A percentile compares a stretch with the other conserved stretches of the same genome.
Conservation (phyloP, 176 grass and related monocot species). For the Carex cristatella region DNA sequence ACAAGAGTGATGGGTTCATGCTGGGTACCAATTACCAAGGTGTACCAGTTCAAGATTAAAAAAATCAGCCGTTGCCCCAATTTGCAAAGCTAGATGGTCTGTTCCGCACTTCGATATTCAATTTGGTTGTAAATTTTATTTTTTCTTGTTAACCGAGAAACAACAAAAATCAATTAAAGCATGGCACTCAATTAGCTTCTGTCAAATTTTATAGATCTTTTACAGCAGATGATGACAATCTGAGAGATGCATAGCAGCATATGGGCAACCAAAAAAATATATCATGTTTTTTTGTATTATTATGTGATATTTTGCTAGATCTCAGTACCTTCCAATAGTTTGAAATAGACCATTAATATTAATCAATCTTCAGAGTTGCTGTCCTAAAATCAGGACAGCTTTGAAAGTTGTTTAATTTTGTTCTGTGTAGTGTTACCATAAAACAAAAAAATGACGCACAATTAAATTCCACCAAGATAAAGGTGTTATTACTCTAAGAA, state of each 20-base stretch:
- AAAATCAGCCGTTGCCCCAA: too few relatives aligned
- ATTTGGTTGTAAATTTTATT: not conserved
- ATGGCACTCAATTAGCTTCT: not conserved
- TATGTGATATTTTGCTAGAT: not conserved
- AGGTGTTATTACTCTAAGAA: not conserved
- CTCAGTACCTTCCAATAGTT: not conserved
- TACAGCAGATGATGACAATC: not conserved
- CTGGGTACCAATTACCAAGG: too few relatives aligned
- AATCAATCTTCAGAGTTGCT: not conserved
- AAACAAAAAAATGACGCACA: not conserved
- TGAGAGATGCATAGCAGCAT: not conserved
- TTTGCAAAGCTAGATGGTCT: not conserved
- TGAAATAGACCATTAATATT: not conserved
- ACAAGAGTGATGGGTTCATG: too few relatives aligned
- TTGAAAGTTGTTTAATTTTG: not conserved
- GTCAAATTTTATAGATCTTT: not conserved
- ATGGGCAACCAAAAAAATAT: not conserved
- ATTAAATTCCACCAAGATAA: not conserved
- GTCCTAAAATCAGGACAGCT: not conserved
- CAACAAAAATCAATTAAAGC: not conserved
- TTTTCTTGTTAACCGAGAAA: not conserved
- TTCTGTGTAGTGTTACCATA: not conserved
- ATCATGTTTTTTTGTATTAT: not conserved
- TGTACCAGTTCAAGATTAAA: too few relatives aligned
- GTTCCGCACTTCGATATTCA: not conserved